These are phyloP conservation scores for Plenodomus biglobosus DNA, from an alignment of 2,329 filamentous ascomycete species.

Conservation along the genomic window DNA sequence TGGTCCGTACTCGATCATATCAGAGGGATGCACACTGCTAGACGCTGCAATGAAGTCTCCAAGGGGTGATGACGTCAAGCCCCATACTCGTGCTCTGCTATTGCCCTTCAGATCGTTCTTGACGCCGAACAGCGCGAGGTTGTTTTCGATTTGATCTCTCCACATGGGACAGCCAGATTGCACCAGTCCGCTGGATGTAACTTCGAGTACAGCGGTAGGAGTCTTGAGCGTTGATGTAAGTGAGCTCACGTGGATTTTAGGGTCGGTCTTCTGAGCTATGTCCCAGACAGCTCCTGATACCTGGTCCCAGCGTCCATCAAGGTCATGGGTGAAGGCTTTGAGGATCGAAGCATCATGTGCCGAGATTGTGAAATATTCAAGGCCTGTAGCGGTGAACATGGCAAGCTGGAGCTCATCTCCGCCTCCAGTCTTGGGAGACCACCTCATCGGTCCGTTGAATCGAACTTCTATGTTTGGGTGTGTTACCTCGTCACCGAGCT, in stretches of 20 bases:
- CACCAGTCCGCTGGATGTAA: conserved; percentile 19
- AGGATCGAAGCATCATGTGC: conserved; percentile 26
- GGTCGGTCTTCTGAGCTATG: conserved; percentile 12
- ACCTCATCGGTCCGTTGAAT: conserved; percentile 33
- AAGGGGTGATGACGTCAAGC: conserved; percentile 52
- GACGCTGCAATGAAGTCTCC: conserved; percentile 53
- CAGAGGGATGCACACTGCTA: conserved; percentile 57
- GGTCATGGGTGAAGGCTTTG: conserved; percentile 28
- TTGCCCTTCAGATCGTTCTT: conserved; percentile 54
- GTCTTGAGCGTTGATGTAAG: conserved; percentile 39
- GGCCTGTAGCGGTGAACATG: conserved; percentile 33
- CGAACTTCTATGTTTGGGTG: conserved; percentile 26
- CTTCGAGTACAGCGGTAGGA: conserved; percentile 33
- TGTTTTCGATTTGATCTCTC: conserved; percentile 45
- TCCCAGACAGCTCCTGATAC: conserved; percentile 43
- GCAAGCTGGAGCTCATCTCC: conserved; percentile 28
- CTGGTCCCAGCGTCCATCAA: conserved; percentile 49
- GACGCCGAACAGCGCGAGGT: conserved; percentile 50
- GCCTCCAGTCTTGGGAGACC: conserved; percentile 22
- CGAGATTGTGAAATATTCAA: conserved; percentile 31
- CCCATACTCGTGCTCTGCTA: conserved; percentile 56
- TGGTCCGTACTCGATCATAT: conserved; percentile 60
- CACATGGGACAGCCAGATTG: conserved; percentile 35
- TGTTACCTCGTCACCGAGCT: conserved; percentile 25
- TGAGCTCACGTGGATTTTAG: conserved; percentile 43